A percentile compares a stretch with the other conserved stretches of the same genome.
Conservation (phyloP, 2,329 filamentous ascomycete species). For the Apiospora malaysiana region DNA sequence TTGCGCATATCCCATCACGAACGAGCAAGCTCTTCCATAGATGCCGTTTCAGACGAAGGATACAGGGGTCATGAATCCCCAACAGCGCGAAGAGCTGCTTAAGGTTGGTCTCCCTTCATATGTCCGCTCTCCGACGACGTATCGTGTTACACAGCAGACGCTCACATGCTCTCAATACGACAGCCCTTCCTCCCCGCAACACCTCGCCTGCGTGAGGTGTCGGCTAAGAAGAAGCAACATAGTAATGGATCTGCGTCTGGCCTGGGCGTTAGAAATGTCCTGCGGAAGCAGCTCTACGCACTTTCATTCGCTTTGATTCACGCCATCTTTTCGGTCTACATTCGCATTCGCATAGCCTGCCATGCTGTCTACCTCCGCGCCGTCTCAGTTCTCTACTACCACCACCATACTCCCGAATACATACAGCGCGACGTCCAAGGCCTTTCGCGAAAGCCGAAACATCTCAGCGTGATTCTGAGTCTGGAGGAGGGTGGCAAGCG, state of each 20-base stretch:
- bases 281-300: constrained; percentile 67
- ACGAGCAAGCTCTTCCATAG: neutral
- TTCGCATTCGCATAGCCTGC: constrained; percentile 80
- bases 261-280: constrained; percentile 65
- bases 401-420: constrained; percentile 92
- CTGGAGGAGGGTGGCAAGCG: constrained; percentile 72
- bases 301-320: constrained; percentile 75
- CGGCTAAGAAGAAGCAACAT: neutral
- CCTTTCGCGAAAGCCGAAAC: constrained; percentile 77
- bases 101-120: constrained; percentile 41
- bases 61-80: constrained; percentile 47
- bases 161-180: neutral
- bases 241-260: constrained; percentile 45
- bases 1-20: no score
- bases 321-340: constrained; percentile 84
- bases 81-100: constrained; percentile 51
- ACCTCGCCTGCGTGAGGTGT: neutral
- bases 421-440: constrained; percentile 85
- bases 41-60: constrained; percentile 47
- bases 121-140: neutral
- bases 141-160: neutral
- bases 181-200: constrained; percentile 3
- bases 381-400: constrained; percentile 86
- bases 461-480: constrained; percentile 85
- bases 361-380: constrained; percentile 79